These are phyloP conservation scores for Aspergillus texensis DNA, from an alignment of 2,329 filamentous ascomycete species.

Conservation along the genomic window DNA sequence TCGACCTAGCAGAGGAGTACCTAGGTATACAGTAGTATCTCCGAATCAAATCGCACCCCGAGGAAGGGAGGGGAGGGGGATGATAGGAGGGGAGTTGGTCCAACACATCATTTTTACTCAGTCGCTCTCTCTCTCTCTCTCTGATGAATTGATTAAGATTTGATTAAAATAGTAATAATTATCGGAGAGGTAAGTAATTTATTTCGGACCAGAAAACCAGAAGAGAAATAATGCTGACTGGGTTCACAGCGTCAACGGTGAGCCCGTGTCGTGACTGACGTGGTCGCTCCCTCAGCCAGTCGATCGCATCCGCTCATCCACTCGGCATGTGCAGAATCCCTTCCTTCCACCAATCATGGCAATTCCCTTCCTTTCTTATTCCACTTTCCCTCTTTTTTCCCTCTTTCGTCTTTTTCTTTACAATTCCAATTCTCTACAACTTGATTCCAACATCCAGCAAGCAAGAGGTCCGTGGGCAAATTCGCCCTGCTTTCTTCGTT, in stretches of 20 bases:
- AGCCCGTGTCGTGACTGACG: constrained; percentile 16
- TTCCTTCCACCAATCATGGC: constrained; percentile 1
- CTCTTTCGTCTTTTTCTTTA: neutral
- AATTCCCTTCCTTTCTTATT: neutral
- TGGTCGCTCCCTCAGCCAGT: constrained; percentile 28
- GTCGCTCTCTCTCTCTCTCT: neutral
- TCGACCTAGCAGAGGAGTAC: too few species aligned
- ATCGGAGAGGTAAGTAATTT: neutral
- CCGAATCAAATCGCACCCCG: neutral
- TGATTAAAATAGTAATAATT: neutral
- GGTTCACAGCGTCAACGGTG: constrained; percentile 10
- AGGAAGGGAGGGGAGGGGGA: neutral
- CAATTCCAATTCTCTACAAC: too few species aligned
- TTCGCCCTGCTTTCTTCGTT: neutral
- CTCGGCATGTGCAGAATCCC: constrained; percentile 10
- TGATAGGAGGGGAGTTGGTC: constrained; percentile 25
- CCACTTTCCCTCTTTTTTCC: neutral
- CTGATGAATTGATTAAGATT: neutral
- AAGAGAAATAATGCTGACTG: constrained; percentile 3
- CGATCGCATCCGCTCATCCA: constrained; percentile 17
- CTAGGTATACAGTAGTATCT: neutral
- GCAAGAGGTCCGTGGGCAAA: constrained; percentile 1
- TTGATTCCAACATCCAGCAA: too few species aligned
- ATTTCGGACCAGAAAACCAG: neutral
- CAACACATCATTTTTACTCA: constrained; percentile 61